Evolutionary conservation across 2,329 filamentous ascomycete genomes (phyloP), one percentile per base, ranked within the genome.

Genomic region (Colletotrichum destructivum): DNA sequence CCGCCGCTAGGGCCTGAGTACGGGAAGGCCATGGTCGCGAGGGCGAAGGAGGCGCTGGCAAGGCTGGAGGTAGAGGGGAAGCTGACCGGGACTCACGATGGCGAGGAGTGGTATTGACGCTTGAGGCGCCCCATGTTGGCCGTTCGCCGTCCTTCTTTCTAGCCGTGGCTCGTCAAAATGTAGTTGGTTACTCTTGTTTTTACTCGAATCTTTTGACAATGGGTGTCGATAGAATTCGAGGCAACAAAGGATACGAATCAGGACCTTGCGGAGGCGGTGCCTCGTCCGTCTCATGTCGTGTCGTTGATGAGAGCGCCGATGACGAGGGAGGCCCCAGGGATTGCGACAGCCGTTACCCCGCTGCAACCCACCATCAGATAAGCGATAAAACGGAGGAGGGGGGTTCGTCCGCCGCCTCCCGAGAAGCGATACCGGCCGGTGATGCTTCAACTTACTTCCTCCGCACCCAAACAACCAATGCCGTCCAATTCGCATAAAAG

Each of bases 1-100:
- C 78, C 78, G 18, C 78, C 76, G 16, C 62, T 76, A 0, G 76
- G 75, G 26, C 75, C 77, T 0, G 76, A 74, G 69, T 80, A 80
- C 51, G 79, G 75, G 4, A 74, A 76, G 65, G 74, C 69, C 1
- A 69, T 80, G 40, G 74, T 78, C 7, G 23, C 46, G 42, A 73
- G 79, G 54, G 72, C 76, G 8, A 81, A 75, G 68, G 75, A 76
- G 12, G n/a, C 67, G 4, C 44, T 80, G 26, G 62, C 15, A 0
- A 60, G 69, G 62, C 65, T 80, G 35, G 69, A 74, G 16, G 65
- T 40, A 11, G 74, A 77, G 18, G 76, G 75, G 4, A 77, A 77
- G 60, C 49, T 80, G 46, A 64, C 73, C 56, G 72, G 71, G 15
- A 40, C 21, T 4, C 31, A 73, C 18, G 62, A 49, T 1, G 66